Evolutionary conservation across 805 yeast species (phyloP).

Genomic region (Cyberlindnera bimundalis): DNA sequence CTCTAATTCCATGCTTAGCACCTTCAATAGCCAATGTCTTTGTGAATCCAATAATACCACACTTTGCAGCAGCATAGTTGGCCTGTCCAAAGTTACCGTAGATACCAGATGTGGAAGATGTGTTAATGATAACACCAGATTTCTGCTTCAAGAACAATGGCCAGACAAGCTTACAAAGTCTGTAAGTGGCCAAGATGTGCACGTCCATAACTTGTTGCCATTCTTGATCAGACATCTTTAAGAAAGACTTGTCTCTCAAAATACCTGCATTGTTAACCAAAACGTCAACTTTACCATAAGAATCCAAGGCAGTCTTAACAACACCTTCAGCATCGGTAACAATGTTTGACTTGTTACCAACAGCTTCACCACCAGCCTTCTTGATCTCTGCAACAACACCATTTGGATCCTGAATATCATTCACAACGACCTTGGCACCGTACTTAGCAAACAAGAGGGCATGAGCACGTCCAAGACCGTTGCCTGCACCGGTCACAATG

Average conservation of each 20-base stretch:
- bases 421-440: constrained; percentile 94
- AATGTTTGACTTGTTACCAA: constrained; percentile 80
- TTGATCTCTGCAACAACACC: constrained; percentile 72
- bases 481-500: constrained; percentile 91
- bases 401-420: constrained; percentile 78
- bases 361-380: constrained; percentile 73
- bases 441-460: constrained; percentile 81
- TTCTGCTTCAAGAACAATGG: constrained; percentile 78
- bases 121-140: constrained; percentile 79
- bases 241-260: constrained; percentile 82
- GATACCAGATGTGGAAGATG: constrained; percentile 94
- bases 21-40: constrained; percentile 91
- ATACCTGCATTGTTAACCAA: constrained; percentile 94
- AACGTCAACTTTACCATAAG: constrained; percentile 81
- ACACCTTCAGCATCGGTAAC: constrained; percentile 70
- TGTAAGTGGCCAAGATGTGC: constrained; percentile 78
- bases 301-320: constrained; percentile 69
- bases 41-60: constrained; percentile 81
- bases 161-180: constrained; percentile 88
- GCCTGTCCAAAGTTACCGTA: constrained; percentile 98
- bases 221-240: constrained; percentile 76
- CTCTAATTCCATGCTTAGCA: constrained; percentile 67
- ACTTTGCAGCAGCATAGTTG: constrained; percentile 91
- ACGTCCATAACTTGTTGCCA: constrained; percentile 82
- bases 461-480: constrained; percentile 90